These are phyloP conservation scores for Colletotrichum aenigma DNA, from an alignment of 2,329 filamentous ascomycete species.

Conservation along the genomic window DNA sequence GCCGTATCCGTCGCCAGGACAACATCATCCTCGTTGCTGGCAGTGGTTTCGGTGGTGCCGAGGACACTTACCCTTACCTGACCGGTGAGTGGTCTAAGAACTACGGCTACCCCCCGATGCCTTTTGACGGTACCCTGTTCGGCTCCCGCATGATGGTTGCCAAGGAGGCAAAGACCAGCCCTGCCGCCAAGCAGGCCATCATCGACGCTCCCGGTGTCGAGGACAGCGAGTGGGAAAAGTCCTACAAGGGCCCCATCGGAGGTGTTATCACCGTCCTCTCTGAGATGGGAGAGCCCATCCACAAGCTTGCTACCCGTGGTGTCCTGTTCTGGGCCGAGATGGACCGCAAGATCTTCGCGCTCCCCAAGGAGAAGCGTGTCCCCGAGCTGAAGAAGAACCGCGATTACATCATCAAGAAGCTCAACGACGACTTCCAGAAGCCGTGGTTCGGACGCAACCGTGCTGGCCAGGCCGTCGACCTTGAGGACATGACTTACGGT, in stretches of 20 bases:
- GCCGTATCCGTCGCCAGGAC: slow-evolving; percentile 80
- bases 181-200: slow-evolving; percentile 87
- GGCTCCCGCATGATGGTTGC: slow-evolving; percentile 95
- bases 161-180: slow-evolving; percentile 89
- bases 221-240: slow-evolving; percentile 87
- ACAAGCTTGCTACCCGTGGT: slow-evolving; percentile 96
- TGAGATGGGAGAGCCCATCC: slow-evolving; percentile 99
- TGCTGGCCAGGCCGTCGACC: slow-evolving; percentile 78
- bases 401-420: slow-evolving; percentile 91
- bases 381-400: slow-evolving; percentile 87
- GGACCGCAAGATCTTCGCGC: slow-evolving; percentile 96
- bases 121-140: slow-evolving; percentile 89
- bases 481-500: slow-evolving; percentile 95
- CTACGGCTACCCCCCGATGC: slow-evolving; percentile 90
- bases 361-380: slow-evolving; percentile 93
- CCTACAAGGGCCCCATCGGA: slow-evolving; percentile 88
- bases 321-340: slow-evolving; percentile 98
- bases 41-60: slow-evolving; percentile 87
- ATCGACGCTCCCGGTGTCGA: slow-evolving; percentile 83
- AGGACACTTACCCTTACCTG: slow-evolving; percentile 91
- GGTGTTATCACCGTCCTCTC: slow-evolving; percentile 96
- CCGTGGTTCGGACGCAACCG: slow-evolving; percentile 94
- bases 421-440: slow-evolving; percentile 96
- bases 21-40: slow-evolving; percentile 91
- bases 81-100: slow-evolving; percentile 87